Base-by-base conservation (phyloP, 768 basidiomycete species). In the Boletus rex-veris region DNA sequence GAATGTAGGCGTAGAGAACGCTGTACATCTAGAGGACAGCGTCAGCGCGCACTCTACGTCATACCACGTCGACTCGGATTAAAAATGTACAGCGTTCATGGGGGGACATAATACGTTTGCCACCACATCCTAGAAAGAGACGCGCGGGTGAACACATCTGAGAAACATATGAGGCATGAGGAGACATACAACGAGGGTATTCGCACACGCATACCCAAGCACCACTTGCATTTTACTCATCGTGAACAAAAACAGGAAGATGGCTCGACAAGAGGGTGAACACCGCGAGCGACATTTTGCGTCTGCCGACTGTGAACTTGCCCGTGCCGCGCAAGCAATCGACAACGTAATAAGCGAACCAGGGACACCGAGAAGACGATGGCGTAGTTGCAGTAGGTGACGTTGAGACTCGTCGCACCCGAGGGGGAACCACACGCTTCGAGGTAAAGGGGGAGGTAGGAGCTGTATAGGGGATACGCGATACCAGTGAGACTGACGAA, bases 381-480 rank as follows among this genome's bases (percentile, higher is more conserved):
- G 19, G 74, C 63, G 52, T 80, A 79, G 63, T 81, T 78, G 44
- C 78, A 74, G 58, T 78, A 80, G 5, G 77, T 77, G 6, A 41
- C 52, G 48, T 58, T 54, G 0, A 73, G 58, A 35, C 56, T 62
- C 11, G 64, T 50, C 5, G 66, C 14, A 10, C 59, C 56, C 9
- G 63, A 58, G 39, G 62, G 40, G 0, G 71, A 58, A 50, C 72
- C 65, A 30, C 70, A 74, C 15, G 70, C 65, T 31, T 62, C 66
- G 19, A 81, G 74, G 57, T 80, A 80, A 1, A 78, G 64, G 4
- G 81, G 77, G 21, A 83, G 70, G 67, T 82, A 83, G 4, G 71
- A 64, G 51, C 73, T 80, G 69, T 76, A 81, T 3, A 83, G 69
- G 6, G 82, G 82, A 58, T 78, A 82, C 7, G 78, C 80, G 2